These are phyloP conservation scores for Hylodesmum podocarpum DNA, from an alignment of 306 rosid genomes.

Conservation along the genomic window DNA sequence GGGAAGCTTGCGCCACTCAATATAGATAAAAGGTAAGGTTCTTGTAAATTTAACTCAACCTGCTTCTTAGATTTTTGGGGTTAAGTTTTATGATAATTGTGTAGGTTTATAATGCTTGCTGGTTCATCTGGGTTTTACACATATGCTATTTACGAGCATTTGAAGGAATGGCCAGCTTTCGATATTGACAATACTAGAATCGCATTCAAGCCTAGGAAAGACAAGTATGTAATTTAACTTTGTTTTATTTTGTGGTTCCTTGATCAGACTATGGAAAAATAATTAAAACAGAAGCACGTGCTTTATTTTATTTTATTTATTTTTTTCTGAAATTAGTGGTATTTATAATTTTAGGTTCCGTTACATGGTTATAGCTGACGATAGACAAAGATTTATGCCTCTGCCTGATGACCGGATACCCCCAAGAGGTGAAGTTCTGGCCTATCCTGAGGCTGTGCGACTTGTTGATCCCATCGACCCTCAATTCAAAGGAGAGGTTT, in stretches of 20 bases:
- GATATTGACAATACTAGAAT: constrained; percentile 70
- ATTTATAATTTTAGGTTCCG: constrained; percentile 50
- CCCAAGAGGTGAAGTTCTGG: constrained; percentile 56
- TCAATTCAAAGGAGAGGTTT: constrained; percentile 69
- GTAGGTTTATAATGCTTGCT: constrained; percentile 66
- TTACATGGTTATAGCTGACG: constrained; percentile 73
- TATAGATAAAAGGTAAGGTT: constrained; percentile 97
- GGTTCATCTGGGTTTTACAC: constrained; percentile 79
- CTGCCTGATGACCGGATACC: constrained; percentile 72
- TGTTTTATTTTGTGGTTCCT: background rate
- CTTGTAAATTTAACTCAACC: background rate
- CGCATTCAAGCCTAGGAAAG: constrained; percentile 73
- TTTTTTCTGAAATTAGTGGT: background rate
- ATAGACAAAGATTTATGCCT: constrained; percentile 87
- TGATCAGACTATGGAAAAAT: background rate
- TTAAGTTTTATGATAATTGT: background rate
- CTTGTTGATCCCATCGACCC: constrained; percentile 78
- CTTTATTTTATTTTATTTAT: background rate
- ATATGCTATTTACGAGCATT: constrained; percentile 67
- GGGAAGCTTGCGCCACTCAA: constrained; percentile 74
- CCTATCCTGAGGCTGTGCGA: constrained; percentile 73
- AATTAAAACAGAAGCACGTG: background rate
- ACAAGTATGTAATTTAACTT: constrained; percentile 42
- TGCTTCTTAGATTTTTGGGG: background rate
- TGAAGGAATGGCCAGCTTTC: constrained; percentile 78